Conservation (phyloP, 768 basidiomycete species). For the Hericium erinaceus region DNA sequence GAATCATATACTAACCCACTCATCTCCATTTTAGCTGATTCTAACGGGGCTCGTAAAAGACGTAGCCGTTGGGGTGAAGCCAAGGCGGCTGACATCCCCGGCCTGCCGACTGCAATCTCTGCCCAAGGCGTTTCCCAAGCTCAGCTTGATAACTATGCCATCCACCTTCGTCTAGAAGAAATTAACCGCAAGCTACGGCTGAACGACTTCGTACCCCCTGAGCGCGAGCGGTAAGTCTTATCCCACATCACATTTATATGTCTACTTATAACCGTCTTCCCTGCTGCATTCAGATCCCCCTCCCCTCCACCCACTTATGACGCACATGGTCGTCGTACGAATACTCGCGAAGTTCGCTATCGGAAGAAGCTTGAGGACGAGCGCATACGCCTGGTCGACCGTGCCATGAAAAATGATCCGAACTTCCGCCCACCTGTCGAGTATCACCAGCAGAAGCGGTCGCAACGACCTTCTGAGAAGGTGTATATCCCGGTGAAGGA, state of each 20-base stretch:
- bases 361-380: conserved; percentile 91
- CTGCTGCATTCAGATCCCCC: conserved; percentile 53
- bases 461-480: conserved; percentile 90
- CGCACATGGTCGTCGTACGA: conserved; percentile 93
- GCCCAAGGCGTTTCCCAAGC: conserved; percentile 90
- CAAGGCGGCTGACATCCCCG: conserved; percentile 75
- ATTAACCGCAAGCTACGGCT: conserved; percentile 91
- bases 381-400: conserved; percentile 87
- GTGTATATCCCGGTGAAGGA: conserved; percentile 99
- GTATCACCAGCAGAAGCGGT: conserved; percentile 91
- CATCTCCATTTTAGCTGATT: conserved; percentile 47
- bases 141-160: conserved; percentile 96
- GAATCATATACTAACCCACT: conserved; percentile 52
- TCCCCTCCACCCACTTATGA: conserved; percentile 98
- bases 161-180: conserved; percentile 92
- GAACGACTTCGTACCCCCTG: conserved; percentile 94
- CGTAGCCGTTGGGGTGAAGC: conserved; percentile 97
- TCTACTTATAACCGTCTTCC: background rate
- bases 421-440: conserved; percentile 97
- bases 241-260: conserved; percentile 19
- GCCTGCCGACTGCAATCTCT: conserved; percentile 89
- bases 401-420: conserved; percentile 95
- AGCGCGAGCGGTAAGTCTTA: conserved; percentile 71
- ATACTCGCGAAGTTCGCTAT: conserved; percentile 97
- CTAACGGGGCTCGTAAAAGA: conserved; percentile 86